Conservation (phyloP, 1,139 yeast genomes). For the Yamadazyma songkhlaensis region DNA sequence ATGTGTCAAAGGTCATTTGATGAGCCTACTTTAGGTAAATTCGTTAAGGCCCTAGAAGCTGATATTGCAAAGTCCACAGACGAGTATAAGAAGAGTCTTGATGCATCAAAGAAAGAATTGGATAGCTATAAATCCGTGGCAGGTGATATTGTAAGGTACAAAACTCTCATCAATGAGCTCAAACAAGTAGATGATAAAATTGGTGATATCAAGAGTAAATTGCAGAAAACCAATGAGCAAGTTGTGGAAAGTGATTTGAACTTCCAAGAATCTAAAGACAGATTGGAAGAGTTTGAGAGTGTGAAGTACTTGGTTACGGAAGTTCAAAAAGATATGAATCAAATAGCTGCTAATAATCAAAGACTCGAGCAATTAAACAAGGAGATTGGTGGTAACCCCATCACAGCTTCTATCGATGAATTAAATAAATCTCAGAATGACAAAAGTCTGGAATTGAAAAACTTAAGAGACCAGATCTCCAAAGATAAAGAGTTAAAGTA, state of each 20-base stretch:
- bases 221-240: conserved; percentile 3
- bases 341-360: conserved; percentile 12
- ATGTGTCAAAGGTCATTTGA: conserved; percentile 65
- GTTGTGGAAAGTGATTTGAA: conserved; percentile 8
- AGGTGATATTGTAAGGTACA: conserved; percentile 25
- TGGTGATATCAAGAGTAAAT: conserved; percentile 7
- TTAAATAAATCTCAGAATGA: conserved; percentile 38
- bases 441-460: conserved; percentile 42
- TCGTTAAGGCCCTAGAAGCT: conserved; percentile 30
- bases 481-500: conserved; percentile 51
- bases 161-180: conserved; percentile 18
- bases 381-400: conserved; percentile 43
- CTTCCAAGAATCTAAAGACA: conserved; percentile 10
- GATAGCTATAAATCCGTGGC: conserved; percentile 25
- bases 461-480: conserved; percentile 42
- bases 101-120: conserved; percentile 28
- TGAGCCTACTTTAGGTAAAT: conserved; percentile 29
- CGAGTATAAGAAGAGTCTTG: conserved; percentile 33
- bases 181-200: conserved; percentile 6
- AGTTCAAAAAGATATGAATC: conserved; percentile 15
- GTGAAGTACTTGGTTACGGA: conserved; percentile 10
- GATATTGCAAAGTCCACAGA: conserved; percentile 37
- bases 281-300: conserved; percentile 12
- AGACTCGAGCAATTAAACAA: conserved; percentile 11
- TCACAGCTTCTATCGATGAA: conserved; percentile 32